Conservation (phyloP, 345 rosid genomes). For the Gossypium ekmanianum region DNA sequence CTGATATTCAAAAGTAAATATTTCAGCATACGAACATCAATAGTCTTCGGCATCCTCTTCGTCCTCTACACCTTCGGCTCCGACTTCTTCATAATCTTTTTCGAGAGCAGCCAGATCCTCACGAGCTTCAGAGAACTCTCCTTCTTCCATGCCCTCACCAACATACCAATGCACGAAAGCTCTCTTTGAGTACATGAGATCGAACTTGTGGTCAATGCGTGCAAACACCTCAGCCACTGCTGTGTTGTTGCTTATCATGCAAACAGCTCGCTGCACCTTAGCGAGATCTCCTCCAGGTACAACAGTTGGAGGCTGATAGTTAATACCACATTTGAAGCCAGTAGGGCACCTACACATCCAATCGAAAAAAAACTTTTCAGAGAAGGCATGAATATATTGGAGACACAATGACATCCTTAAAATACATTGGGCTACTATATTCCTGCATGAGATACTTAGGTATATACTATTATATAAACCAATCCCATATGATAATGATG, state of each 20-base stretch:
- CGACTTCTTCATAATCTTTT: not conserved
- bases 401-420: not conserved
- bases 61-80: not conserved
- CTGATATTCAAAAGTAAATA: not conserved
- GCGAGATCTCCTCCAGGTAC: not conserved
- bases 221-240: not conserved
- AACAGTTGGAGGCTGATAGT: conserved; percentile 1
- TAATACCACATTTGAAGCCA: conserved; percentile 5
- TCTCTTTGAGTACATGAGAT: not conserved
- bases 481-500: not conserved
- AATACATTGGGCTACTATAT: not conserved
- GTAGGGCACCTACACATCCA: not conserved
- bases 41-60: not conserved
- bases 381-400: not conserved
- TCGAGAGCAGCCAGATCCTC: not conserved
- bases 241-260: conserved; percentile 2
- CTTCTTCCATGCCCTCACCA: conserved; percentile 1
- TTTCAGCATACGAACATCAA: not conserved
- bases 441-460: too few relatives aligned
- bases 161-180: conserved; percentile 1
- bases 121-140: not conserved
- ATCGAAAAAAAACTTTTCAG: not conserved
- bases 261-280: not conserved
- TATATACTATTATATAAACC: too few relatives aligned
- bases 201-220: conserved; percentile 1